phyloP scores from a whole-genome alignment of 169 alveolate species.

The Eimeria tenella region DNA sequence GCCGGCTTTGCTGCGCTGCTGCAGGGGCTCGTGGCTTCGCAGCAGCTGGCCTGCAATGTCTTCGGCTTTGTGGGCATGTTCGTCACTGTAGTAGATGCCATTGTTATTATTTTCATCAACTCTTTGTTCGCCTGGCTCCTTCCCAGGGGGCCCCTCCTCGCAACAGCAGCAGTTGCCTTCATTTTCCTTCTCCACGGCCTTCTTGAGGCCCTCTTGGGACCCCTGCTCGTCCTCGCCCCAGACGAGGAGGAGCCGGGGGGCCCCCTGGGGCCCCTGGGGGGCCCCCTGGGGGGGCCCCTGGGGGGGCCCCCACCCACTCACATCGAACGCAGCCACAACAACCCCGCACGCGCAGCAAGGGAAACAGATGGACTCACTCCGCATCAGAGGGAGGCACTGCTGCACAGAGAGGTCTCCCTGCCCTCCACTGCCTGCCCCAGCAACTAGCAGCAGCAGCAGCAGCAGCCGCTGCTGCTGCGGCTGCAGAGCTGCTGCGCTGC shows the following conservation, averaged over 20 bases:
- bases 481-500: no score
- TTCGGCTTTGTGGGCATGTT: slow-evolving; percentile 78
- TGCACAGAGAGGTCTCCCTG: not conserved
- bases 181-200: slow-evolving; percentile 58
- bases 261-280: not conserved
- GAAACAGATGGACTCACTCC: not conserved
- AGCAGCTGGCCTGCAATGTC: slow-evolving; percentile 67
- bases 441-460: slow-evolving; percentile 4
- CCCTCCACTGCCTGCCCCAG: not conserved
- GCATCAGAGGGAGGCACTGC: not conserved
- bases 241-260: slow-evolving; percentile 37
- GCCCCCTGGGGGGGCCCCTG: slow-evolving; percentile 10
- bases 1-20: slow-evolving; percentile 78
- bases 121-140: slow-evolving; percentile 1
- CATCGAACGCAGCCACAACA: not conserved
- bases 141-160: not conserved
- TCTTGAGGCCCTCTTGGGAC: slow-evolving; percentile 56
- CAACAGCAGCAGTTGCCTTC: slow-evolving; percentile 13
- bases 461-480: not conserved
- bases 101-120: slow-evolving; percentile 62
- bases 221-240: slow-evolving; percentile 37
- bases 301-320: not conserved
- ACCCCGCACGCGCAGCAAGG: not conserved
- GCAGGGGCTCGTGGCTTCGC: slow-evolving; percentile 73
- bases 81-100: slow-evolving; percentile 75